These are phyloP conservation scores for Epichloe scottii DNA, from an alignment of 2,329 filamentous ascomycete species.

Conservation along the genomic window DNA sequence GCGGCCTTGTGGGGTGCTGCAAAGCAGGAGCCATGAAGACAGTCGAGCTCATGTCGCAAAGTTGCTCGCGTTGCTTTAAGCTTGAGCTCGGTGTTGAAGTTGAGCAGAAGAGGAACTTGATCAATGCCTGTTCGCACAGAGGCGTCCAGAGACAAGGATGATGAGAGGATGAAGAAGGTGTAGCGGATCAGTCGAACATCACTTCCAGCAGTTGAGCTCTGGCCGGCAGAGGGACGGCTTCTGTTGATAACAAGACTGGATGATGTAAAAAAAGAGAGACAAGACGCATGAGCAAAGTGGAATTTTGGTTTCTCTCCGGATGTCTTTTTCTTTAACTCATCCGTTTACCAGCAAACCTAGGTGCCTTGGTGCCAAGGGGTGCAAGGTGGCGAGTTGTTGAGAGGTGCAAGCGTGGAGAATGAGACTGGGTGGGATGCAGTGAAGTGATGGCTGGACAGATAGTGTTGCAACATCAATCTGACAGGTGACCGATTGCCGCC, in stretches of 20 bases:
- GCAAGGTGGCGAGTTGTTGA: not conserved
- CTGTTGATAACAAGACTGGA: not conserved
- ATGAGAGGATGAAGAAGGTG: not conserved
- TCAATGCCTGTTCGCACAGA: not conserved
- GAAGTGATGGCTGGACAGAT: not conserved
- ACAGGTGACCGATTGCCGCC: not conserved
- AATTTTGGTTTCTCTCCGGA: too few relatives aligned
- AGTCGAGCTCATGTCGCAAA: slow-evolving; percentile 3
- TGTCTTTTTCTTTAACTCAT: not conserved
- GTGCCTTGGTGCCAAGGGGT: not conserved
- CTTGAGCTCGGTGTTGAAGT: too few relatives aligned
- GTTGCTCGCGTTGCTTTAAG: not conserved
- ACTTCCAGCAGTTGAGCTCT: slow-evolving; percentile 3
- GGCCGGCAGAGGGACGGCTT: slow-evolving; percentile 6
- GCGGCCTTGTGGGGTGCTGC: slow-evolving; percentile 3
- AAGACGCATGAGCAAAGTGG: not conserved
- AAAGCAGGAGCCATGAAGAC: slow-evolving; percentile 4
- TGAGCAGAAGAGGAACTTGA: not conserved
- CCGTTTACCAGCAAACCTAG: not conserved
- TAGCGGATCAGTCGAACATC: slow-evolving; percentile 1
- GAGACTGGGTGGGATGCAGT: not conserved
- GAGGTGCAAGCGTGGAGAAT: not conserved
- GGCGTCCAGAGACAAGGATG: not conserved
- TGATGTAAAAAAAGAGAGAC: too few relatives aligned
- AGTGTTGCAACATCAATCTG: not conserved